These are phyloP conservation scores for Penicillium nordicum DNA, from an alignment of 2,329 filamentous ascomycete species.

Conservation along the genomic window DNA sequence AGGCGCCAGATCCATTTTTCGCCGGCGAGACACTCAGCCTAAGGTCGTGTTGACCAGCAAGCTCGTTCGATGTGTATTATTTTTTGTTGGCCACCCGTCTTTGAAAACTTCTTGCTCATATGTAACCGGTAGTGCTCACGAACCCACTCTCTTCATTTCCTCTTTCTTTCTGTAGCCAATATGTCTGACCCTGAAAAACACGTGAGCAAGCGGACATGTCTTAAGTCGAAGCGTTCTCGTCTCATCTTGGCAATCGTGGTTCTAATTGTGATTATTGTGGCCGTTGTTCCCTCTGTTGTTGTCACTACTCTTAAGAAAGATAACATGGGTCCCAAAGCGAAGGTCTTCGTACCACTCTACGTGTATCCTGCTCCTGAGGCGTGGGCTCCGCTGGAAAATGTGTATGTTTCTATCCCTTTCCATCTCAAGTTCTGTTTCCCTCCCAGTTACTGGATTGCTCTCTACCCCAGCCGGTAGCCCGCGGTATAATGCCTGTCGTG, in stretches of 20 bases:
- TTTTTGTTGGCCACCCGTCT: background rate
- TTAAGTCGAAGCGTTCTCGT: conserved; percentile 31
- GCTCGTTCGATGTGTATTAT: background rate
- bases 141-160: conserved; percentile 15
- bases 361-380: conserved; percentile 48
- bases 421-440: background rate
- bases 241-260: conserved; percentile 25
- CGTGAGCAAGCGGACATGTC: conserved; percentile 30
- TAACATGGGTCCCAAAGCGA: conserved; percentile 38
- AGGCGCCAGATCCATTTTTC: conserved; percentile 20
- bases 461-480: conserved; percentile 8
- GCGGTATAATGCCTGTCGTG: conserved; percentile 7
- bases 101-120: background rate
- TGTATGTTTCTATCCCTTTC: conserved; percentile 34
- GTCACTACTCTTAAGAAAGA: conserved; percentile 36
- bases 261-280: conserved; percentile 31
- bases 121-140: conserved; percentile 5
- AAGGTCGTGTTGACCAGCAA: background rate
- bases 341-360: conserved; percentile 49
- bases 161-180: conserved; percentile 7
- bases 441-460: background rate
- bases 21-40: conserved; percentile 2
- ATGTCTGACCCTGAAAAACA: conserved; percentile 30
- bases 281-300: conserved; percentile 33
- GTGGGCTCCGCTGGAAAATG: conserved; percentile 46